A percentile compares a stretch with the other conserved stretches of the same genome.
Evolutionary conservation across 108 stramenopile genomes (phyloP).

Genomic region (Schizochytrium sp.): DNA sequence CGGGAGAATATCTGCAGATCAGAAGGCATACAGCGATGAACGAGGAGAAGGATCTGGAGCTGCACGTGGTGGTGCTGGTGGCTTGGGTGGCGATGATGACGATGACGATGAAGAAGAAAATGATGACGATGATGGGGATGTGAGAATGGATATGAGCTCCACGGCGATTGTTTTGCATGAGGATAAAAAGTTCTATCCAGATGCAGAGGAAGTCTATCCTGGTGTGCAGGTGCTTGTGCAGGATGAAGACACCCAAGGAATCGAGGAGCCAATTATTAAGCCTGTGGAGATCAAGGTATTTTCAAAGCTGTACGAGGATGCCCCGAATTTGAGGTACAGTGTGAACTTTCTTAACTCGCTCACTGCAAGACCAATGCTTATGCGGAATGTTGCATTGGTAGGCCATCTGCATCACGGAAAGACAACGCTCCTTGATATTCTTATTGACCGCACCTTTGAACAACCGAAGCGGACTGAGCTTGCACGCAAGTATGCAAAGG

Average conservation of each 20-base stretch:
- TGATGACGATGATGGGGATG: background rate
- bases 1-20: no score
- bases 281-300: constrained; percentile 85
- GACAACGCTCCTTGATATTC: constrained; percentile 86
- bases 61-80: no score
- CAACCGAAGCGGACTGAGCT: constrained; percentile 65
- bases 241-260: constrained; percentile 98
- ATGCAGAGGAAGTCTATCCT: constrained; percentile 91
- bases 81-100: constrained; percentile 62
- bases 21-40: no score
- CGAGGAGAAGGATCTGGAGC: no score
- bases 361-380: constrained; percentile 70
- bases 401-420: constrained; percentile 97
- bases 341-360: constrained; percentile 70
- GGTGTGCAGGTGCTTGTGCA: constrained; percentile 89
- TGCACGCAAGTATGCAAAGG: background rate
- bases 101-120: constrained; percentile 75
- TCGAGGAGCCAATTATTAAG: constrained; percentile 95
- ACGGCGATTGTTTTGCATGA: constrained; percentile 95
- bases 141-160: constrained; percentile 57
- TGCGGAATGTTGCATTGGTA: constrained; percentile 87
- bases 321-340: constrained; percentile 65
- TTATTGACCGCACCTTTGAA: constrained; percentile 78
- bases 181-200: constrained; percentile 99
- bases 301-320: constrained; percentile 70